Evolutionary conservation across 352 stramenopile genomes (phyloP).

Genomic region (Achlya hypogyna): DNA sequence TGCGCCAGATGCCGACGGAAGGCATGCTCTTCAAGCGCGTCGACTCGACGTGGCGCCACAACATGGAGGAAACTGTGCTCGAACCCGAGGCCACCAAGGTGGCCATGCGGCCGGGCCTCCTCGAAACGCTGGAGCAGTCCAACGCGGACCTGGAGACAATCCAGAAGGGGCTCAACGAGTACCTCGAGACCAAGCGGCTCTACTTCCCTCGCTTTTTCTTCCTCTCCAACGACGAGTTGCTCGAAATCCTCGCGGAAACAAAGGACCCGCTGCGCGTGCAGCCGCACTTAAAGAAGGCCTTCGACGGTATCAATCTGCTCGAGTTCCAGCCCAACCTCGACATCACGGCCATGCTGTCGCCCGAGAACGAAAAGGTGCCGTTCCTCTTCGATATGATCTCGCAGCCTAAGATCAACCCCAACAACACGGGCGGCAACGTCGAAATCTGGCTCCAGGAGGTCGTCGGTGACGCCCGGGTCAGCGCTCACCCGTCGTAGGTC

Average conservation of each 20-base stretch:
- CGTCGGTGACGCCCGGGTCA: background rate
- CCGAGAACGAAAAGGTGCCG: conserved; percentile 79
- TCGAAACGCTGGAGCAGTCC: conserved; percentile 79
- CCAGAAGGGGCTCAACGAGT: conserved; percentile 90
- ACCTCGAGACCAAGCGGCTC: conserved; percentile 85
- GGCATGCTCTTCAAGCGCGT: conserved; percentile 79
- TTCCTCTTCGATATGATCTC: conserved; percentile 84
- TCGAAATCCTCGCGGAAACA: conserved; percentile 88
- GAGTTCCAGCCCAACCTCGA: conserved; percentile 90
- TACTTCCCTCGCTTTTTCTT: conserved; percentile 91
- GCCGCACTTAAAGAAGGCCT: conserved; percentile 90
- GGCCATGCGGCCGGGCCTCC: conserved; percentile 60
- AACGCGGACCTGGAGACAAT: conserved; percentile 92
- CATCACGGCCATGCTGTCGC: conserved; percentile 86
- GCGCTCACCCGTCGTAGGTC: background rate
- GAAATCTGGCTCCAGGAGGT: conserved; percentile 84
- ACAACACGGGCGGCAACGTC: conserved; percentile 90
- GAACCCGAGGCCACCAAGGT: conserved; percentile 69
- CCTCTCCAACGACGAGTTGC: conserved; percentile 86
- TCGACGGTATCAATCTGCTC: conserved; percentile 88
- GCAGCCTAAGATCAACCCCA: conserved; percentile 89
- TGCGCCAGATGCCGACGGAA: conserved; percentile 87
- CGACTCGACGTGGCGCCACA: conserved; percentile 77
- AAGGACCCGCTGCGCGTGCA: conserved; percentile 92
- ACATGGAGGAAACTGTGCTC: conserved; percentile 80